phyloP scores from a whole-genome alignment of 2,329 filamentous ascomycete species.

The Pseudogymnoascus sp. region DNA sequence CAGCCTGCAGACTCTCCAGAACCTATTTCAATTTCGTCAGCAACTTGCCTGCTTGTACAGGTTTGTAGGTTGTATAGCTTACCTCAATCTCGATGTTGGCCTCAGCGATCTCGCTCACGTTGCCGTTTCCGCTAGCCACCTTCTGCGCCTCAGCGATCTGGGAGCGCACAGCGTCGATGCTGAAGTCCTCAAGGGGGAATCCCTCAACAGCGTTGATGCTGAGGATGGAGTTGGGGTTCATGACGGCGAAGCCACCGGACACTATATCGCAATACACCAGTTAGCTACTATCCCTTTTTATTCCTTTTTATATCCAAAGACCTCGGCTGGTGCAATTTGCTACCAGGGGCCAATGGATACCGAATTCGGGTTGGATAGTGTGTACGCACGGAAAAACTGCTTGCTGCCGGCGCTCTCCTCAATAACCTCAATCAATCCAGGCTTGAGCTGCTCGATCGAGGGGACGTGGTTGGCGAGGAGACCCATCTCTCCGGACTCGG shows the following conservation, averaged over 20 bases:
- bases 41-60: neutral
- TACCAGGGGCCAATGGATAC: neutral
- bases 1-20: slow-evolving; percentile 73
- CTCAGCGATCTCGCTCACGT: slow-evolving; percentile 96
- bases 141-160: slow-evolving; percentile 95
- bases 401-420: slow-evolving; percentile 86
- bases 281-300: slow-evolving; percentile 10
- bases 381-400: slow-evolving; percentile 98
- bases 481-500: slow-evolving; percentile 98
- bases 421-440: slow-evolving; percentile 87
- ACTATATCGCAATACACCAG: slow-evolving; percentile 45
- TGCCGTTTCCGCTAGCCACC: slow-evolving; percentile 81
- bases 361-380: neutral
- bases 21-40: slow-evolving; percentile 48
- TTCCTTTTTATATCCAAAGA: neutral
- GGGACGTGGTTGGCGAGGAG: slow-evolving; percentile 98
- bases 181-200: slow-evolving; percentile 92
- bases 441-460: slow-evolving; percentile 97
- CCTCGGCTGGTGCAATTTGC: neutral
- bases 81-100: slow-evolving; percentile 99
- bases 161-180: slow-evolving; percentile 75
- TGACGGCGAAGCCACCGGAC: slow-evolving; percentile 91
- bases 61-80: slow-evolving; percentile 26
- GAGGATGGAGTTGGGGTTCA: slow-evolving; percentile 88
- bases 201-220: slow-evolving; percentile 99